Conservation (phyloP, 352 stramenopile species). For the Phytophthora hybrid region DNA sequence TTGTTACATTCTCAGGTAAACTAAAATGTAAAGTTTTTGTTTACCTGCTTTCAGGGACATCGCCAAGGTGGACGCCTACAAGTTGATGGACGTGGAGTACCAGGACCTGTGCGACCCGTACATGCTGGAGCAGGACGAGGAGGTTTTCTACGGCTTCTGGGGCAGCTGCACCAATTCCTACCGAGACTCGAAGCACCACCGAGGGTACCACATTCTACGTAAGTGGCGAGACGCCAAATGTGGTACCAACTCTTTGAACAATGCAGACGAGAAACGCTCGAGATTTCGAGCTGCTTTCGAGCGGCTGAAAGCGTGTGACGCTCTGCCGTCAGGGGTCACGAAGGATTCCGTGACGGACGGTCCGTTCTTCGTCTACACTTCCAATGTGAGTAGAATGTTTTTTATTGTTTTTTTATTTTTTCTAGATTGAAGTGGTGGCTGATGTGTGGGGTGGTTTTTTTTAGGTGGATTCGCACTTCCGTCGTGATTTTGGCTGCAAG, state of each 20-base stretch:
- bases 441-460: not conserved
- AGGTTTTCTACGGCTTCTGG: slow-evolving; percentile 94
- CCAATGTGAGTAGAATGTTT: slow-evolving; percentile 73
- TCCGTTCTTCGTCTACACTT: slow-evolving; percentile 94
- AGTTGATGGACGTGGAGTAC: slow-evolving; percentile 85
- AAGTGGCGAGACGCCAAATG: slow-evolving; percentile 58
- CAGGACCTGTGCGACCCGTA: slow-evolving; percentile 90
- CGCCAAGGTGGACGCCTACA: slow-evolving; percentile 83
- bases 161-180: slow-evolving; percentile 91
- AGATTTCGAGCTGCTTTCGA: slow-evolving; percentile 54
- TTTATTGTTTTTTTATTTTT: not conserved
- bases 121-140: slow-evolving; percentile 81
- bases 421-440: not conserved
- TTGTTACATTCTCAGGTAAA: not conserved
- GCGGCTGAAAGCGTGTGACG: slow-evolving; percentile 39
- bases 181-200: slow-evolving; percentile 77
- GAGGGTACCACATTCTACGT: slow-evolving; percentile 73
- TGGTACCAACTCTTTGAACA: slow-evolving; percentile 22
- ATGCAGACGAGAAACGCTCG: slow-evolving; percentile 21
- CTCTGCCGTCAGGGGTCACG: slow-evolving; percentile 41
- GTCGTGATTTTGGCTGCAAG: slow-evolving; percentile 69
- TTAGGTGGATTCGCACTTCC: slow-evolving; percentile 90
- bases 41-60: slow-evolving; percentile 66
- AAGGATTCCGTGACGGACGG: slow-evolving; percentile 50
- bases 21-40: not conserved